Conservation (phyloP, 306 rosid genomes). For the Purshia tridentata region DNA sequence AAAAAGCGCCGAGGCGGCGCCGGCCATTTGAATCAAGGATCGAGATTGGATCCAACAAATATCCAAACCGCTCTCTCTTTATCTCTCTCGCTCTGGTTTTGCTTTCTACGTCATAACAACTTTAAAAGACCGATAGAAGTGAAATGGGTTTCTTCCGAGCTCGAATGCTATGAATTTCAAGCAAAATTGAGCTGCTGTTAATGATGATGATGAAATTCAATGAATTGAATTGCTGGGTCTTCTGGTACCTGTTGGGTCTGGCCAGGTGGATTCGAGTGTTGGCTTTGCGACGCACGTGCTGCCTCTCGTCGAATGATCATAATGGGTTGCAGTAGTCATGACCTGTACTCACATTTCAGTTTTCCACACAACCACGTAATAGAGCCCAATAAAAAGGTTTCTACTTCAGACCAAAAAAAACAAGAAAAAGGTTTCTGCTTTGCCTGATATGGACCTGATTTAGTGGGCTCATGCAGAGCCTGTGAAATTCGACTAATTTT, state of each 20-base stretch:
- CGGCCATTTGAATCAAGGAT: constrained; percentile 48
- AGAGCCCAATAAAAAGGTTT: too few species aligned
- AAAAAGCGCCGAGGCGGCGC: constrained; percentile 88
- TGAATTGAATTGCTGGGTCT: background rate
- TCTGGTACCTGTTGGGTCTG: background rate
- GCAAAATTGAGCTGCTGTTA: background rate
- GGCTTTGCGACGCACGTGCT: constrained; percentile 1
- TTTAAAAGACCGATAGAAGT: background rate
- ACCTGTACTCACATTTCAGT: too few species aligned
- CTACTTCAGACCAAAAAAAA: too few species aligned
- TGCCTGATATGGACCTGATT: too few species aligned
- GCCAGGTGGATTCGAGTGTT: background rate
- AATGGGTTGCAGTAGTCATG: too few species aligned
- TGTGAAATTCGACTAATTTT: too few species aligned
- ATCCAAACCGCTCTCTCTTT: too few species aligned
- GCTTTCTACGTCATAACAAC: background rate
- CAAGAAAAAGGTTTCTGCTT: too few species aligned
- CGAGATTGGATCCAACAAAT: constrained; percentile 6
- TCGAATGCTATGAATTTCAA: background rate
- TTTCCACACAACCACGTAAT: too few species aligned
- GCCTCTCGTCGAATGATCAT: background rate
- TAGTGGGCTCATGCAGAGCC: too few species aligned
- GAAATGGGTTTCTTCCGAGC: background rate
- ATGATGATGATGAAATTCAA: constrained; percentile 1
- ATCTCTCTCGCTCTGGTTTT: background rate